These are phyloP conservation scores for Cronartium ribicola DNA, from an alignment of 1,284 basidiomycete genomes.

Conservation along the genomic window DNA sequence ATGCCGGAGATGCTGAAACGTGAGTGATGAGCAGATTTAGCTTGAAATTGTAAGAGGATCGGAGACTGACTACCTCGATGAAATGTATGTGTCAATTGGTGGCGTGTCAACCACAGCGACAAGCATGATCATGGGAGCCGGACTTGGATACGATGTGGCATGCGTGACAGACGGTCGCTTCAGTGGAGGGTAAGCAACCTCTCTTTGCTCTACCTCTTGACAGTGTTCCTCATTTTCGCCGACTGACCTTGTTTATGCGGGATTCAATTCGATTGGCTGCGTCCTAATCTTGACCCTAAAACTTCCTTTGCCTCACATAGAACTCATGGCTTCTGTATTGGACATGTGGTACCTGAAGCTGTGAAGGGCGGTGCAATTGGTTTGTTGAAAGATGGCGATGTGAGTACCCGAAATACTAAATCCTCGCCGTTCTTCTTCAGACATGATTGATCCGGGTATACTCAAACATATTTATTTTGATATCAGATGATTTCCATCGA, in stretches of 20 bases:
- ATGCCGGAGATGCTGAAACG: constrained; percentile 52
- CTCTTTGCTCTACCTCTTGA: background rate
- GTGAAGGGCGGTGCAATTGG: constrained; percentile 86
- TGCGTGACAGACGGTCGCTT: constrained; percentile 95
- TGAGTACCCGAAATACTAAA: constrained; percentile 51
- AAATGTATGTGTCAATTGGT: constrained; percentile 45
- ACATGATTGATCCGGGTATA: background rate
- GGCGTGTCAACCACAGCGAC: constrained; percentile 7
- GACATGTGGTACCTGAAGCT: constrained; percentile 88
- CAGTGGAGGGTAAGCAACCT: constrained; percentile 70
- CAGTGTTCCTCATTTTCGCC: background rate
- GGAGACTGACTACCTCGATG: background rate
- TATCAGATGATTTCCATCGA: constrained; percentile 39
- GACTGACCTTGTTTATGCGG: background rate
- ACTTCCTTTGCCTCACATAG: background rate
- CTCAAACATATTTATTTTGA: background rate
- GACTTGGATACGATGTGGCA: constrained; percentile 81
- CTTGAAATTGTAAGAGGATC: background rate
- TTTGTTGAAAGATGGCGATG: constrained; percentile 78
- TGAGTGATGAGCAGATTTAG: constrained; percentile 39
- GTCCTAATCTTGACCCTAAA: background rate
- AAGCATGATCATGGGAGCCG: constrained; percentile 76
- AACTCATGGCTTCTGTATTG: constrained; percentile 66
- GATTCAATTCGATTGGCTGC: too few species aligned
- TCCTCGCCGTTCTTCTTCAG: background rate